Evolutionary conservation across 441 rosid species (phyloP).

Genomic region (Gossypium lobatum): DNA sequence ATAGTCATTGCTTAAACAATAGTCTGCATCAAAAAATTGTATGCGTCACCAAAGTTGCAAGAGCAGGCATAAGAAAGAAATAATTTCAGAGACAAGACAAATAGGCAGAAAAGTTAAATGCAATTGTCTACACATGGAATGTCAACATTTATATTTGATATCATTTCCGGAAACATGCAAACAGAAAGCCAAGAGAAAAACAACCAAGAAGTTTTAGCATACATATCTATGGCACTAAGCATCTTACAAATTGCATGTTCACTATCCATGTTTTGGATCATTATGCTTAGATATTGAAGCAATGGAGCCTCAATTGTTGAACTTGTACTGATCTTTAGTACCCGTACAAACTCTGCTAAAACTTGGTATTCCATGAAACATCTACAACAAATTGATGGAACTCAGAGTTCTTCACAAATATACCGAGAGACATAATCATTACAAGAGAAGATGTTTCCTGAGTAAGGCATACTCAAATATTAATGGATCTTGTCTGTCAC

Average conservation of each 20-base stretch:
- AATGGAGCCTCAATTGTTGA: constrained; percentile 55
- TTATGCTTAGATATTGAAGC: constrained; percentile 67
- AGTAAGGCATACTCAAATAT: constrained; percentile 51
- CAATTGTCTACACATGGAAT: neutral
- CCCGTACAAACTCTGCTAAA: constrained; percentile 58
- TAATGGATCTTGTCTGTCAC: constrained; percentile 56
- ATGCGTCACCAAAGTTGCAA: constrained; percentile 13
- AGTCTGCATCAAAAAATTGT: constrained; percentile 35
- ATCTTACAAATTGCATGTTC: constrained; percentile 65
- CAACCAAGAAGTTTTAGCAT: constrained; percentile 13
- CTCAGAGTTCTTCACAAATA: constrained; percentile 1
- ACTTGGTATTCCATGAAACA: constrained; percentile 75
- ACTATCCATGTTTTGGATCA: constrained; percentile 65
- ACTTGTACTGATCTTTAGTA: constrained; percentile 40
- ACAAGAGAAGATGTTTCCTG: constrained; percentile 3
- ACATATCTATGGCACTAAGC: constrained; percentile 19
- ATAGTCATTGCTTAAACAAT: constrained; percentile 68
- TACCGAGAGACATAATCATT: neutral
- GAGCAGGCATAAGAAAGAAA: neutral
- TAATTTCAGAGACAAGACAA: neutral
- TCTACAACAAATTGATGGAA: constrained; percentile 24
- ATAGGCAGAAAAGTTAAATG: neutral
- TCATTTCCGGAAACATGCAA: neutral
- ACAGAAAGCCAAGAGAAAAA: constrained; percentile 9
- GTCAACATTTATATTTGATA: neutral